Conservation (phyloP, 768 basidiomycete species). For the Trametes cinnabarina region DNA sequence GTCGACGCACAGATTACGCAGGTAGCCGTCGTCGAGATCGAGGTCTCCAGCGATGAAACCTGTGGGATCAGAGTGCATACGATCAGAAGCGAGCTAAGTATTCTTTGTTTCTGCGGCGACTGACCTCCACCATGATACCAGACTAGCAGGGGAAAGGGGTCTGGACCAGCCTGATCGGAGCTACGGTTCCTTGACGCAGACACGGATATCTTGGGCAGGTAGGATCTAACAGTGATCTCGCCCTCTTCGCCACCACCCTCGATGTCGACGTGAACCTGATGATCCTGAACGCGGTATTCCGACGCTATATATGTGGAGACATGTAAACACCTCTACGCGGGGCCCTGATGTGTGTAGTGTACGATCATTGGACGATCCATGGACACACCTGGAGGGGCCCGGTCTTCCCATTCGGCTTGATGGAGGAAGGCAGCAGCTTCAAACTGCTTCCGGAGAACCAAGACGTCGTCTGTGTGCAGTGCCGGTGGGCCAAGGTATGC, state of each 20-base stretch:
- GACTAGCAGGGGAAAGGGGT: not conserved
- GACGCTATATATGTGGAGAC: not conserved
- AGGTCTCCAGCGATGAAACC: constrained; percentile 14
- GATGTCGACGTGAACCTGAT: not conserved
- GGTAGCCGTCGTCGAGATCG: constrained; percentile 18
- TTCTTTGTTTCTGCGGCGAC: not conserved
- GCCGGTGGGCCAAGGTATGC: not conserved
- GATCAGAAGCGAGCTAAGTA: not conserved
- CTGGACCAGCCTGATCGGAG: too few species aligned
- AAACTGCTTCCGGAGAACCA: not conserved
- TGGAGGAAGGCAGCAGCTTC: not conserved
- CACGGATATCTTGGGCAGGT: not conserved
- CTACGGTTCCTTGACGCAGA: too few species aligned
- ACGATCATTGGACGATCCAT: too few species aligned
- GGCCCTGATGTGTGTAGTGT: too few species aligned
- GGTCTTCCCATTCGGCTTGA: constrained; percentile 2
- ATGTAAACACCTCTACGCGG: too few species aligned
- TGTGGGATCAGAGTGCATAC: not conserved
- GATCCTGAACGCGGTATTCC: not conserved
- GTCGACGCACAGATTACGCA: constrained; percentile 13
- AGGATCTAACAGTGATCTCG: not conserved
- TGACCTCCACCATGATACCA: constrained; percentile 12
- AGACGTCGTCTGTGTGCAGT: not conserved
- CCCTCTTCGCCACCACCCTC: not conserved
- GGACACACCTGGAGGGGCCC: not conserved